Base-by-base conservation (phyloP, 495 filamentous ascomycete species). In the Neurospora sp. region DNA sequence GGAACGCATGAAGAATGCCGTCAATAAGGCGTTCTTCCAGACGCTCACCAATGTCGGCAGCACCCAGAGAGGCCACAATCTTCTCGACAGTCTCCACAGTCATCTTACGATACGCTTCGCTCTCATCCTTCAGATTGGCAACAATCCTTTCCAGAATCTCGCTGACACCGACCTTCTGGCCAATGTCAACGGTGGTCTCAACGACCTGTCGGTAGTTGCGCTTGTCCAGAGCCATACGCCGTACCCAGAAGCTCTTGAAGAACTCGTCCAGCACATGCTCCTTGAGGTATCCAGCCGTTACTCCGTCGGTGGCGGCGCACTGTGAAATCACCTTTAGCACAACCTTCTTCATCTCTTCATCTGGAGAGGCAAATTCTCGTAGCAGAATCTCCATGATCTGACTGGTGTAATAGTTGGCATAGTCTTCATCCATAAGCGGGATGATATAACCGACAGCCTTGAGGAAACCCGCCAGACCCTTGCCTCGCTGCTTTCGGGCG, bases 271-370 rank as follows among this genome's bases (percentile, higher is more conserved):
- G 87, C 27, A 99, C 94, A 74, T 96, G 89, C 78, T 98, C 94
- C 82, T 97, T 98, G 37, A 99, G 87, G 78, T 98, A 99, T 68
- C 89, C 89, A 53, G 94, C 92, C 72, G 96, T 98, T 14, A 99
- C 96, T 83, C 96, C 96, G 77, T 94, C 91, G 0, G 96, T 98
- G 76, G 91, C 90, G 17, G 95, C 92, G 80, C 96, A 98, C 78
- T 98, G 96, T n/a, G 94, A 97, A 17, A 98, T 90, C 42, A 98
- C 96, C 82, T 98, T 98, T 44, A 98, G 82, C 12, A 98, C 96
- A 3, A 98, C 94, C 83, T 98, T 98, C 85, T 99, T 99, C 96
- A 99, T 99, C 81, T 99, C 96, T 79, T 99, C 96, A 75, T 99
- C 96, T 0, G 95, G 96, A 3, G 94, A 97, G 12, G 93, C 90